A percentile compares a stretch with the other conserved stretches of the same genome.
Conservation (phyloP, 805 yeast genomes). For the Ogataea paradorogensis region DNA sequence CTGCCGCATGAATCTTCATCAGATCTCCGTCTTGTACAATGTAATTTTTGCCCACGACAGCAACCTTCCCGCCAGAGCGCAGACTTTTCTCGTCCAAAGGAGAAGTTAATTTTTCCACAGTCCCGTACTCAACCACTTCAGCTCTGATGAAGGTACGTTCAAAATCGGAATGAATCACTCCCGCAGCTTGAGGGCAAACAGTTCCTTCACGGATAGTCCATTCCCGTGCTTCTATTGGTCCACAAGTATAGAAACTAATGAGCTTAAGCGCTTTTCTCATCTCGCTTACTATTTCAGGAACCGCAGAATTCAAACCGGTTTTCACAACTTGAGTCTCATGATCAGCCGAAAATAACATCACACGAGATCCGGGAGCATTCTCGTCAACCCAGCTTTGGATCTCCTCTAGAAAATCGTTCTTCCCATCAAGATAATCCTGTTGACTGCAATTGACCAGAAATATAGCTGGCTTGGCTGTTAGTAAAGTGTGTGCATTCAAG, state of each 20-base stretch:
- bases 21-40: slow-evolving; percentile 94
- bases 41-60: slow-evolving; percentile 91
- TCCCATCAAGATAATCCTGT: slow-evolving; percentile 80
- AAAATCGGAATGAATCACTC: slow-evolving; percentile 94
- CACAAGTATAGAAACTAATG: slow-evolving; percentile 94
- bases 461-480: slow-evolving; percentile 95
- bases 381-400: slow-evolving; percentile 90
- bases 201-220: slow-evolving; percentile 95
- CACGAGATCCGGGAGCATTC: slow-evolving; percentile 71
- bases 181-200: slow-evolving; percentile 98
- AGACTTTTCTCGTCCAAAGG: slow-evolving; percentile 72
- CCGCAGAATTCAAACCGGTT: slow-evolving; percentile 50
- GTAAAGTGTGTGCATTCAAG: slow-evolving; percentile 79
- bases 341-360: slow-evolving; percentile 34
- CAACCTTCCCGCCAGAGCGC: slow-evolving; percentile 83
- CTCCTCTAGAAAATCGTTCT: slow-evolving; percentile 77
- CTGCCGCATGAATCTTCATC: slow-evolving; percentile 90
- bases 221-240: slow-evolving; percentile 94
- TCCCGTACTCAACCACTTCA: slow-evolving; percentile 83
- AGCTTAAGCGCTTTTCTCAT: slow-evolving; percentile 86
- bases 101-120: slow-evolving; percentile 61
- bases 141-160: slow-evolving; percentile 95
- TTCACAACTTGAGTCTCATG: slow-evolving; percentile 28
- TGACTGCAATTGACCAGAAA: slow-evolving; percentile 89
- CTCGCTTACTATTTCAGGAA: slow-evolving; percentile 79